Conservation (phyloP, 2,329 filamentous ascomycete species). For the Fusarium bactridioides region DNA sequence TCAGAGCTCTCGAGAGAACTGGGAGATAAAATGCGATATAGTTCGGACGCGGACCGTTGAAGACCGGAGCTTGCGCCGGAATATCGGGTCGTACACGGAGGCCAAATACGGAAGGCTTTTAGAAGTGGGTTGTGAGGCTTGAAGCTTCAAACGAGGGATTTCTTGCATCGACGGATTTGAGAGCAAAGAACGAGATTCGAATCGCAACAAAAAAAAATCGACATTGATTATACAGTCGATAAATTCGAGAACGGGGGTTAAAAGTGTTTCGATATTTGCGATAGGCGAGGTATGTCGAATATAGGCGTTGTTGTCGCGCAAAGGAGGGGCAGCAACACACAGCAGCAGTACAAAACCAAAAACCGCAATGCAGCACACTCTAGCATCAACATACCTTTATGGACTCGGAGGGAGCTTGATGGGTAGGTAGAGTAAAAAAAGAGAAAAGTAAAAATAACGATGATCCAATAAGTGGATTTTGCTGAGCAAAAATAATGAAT, state of each 20-base stretch:
- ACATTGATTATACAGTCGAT: neutral
- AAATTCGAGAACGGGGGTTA: constrained; percentile 1
- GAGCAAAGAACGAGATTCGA: neutral
- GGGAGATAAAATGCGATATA: neutral
- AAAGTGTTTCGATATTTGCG: constrained; percentile 12
- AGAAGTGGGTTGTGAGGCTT: neutral
- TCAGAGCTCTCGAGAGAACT: neutral
- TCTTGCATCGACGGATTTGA: constrained; percentile 5
- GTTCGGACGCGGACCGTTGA: constrained; percentile 5
- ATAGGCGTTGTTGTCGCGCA: constrained; percentile 24
- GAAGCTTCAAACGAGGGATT: constrained; percentile 31
- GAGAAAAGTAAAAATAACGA: constrained; percentile 7
- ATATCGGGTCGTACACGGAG: constrained; percentile 39
- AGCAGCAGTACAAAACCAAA: constrained; percentile 10
- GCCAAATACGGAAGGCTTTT: constrained; percentile 4
- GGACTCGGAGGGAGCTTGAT: constrained; percentile 31
- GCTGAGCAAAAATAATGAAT: neutral
- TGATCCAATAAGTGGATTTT: constrained; percentile 28
- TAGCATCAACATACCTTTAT: constrained; percentile 31
- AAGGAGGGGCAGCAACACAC: constrained; percentile 30
- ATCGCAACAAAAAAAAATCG: neutral
- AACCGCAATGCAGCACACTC: constrained; percentile 27
- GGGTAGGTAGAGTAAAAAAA: constrained; percentile 13
- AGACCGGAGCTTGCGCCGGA: constrained; percentile 8
- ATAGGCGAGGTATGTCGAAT: constrained; percentile 17